Evolutionary conservation across 2,329 filamentous ascomycete genomes (phyloP).

Genomic region (Exophiala dermatitidis): DNA sequence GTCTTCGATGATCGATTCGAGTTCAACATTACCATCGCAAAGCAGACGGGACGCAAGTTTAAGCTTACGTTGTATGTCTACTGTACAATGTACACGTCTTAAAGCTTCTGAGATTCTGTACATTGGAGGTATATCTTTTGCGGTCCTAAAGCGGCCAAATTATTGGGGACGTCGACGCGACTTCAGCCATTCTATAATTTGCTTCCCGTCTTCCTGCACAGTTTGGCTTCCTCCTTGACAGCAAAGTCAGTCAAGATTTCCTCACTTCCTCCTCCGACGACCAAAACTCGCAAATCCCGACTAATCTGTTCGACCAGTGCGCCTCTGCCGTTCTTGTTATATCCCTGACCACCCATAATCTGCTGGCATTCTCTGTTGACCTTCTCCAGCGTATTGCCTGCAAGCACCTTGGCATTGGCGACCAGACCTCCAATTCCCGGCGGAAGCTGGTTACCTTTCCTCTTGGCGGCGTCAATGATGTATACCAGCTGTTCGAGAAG

Average conservation of each 20-base stretch:
- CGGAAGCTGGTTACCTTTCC: constrained; percentile 8
- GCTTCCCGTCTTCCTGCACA: not conserved
- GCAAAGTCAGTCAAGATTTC: constrained; percentile 66
- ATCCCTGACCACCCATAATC: constrained; percentile 62
- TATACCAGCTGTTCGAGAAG: constrained; percentile 35
- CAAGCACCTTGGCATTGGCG: constrained; percentile 60
- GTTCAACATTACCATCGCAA: no score
- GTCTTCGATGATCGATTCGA: no score
- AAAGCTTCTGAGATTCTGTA: no score
- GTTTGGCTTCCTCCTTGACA: constrained; percentile 51
- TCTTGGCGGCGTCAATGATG: constrained; percentile 11
- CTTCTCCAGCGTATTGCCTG: constrained; percentile 47
- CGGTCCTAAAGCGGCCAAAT: no score
- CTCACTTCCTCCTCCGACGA: constrained; percentile 63
- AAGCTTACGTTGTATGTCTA: no score
- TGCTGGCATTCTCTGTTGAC: constrained; percentile 51
- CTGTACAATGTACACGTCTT: no score
- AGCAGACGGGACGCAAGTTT: no score
- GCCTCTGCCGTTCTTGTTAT: constrained; percentile 61
- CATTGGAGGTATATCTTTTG: no score
- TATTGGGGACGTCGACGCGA: no score
- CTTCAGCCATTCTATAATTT: not conserved
- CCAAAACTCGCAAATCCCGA: constrained; percentile 55
- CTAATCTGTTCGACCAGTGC: constrained; percentile 61
- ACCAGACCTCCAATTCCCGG: constrained; percentile 60